phyloP scores from a whole-genome alignment of 768 basidiomycete genomes.

The Termitomyces sp. region DNA sequence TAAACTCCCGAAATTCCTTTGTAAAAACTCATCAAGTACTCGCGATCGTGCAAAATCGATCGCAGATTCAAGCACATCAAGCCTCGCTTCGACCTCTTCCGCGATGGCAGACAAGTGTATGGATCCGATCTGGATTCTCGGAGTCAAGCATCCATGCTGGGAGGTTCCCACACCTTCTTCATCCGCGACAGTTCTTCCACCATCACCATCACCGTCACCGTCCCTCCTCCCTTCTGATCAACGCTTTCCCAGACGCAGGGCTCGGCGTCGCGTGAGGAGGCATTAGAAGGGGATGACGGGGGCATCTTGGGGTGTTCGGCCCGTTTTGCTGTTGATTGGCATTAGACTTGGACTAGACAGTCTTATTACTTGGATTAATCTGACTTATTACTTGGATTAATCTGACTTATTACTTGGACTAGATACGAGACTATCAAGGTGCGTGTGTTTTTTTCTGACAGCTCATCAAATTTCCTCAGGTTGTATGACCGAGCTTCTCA shows the following conservation, averaged over 20 bases:
- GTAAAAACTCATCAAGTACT: constrained; percentile 38
- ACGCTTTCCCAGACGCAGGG: constrained; percentile 72
- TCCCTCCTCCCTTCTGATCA: constrained; percentile 16
- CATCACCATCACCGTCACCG: too few species aligned
- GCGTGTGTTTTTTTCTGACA: too few species aligned
- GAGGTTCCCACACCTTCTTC: constrained; percentile 34
- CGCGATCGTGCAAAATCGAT: constrained; percentile 58
- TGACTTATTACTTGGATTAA: constrained; percentile 93
- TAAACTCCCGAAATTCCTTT: constrained; percentile 68
- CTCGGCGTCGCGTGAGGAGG: constrained; percentile 53
- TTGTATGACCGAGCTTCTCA: constrained; percentile 93
- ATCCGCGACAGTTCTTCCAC: neutral
- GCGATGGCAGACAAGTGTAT: constrained; percentile 75
- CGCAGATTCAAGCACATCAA: constrained; percentile 33
- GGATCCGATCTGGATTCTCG: constrained; percentile 88
- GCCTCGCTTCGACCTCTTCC: constrained; percentile 27
- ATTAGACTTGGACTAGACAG: constrained; percentile 89
- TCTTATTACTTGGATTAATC: too few species aligned
- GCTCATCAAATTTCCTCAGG: too few species aligned
- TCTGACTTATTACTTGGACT: constrained; percentile 89
- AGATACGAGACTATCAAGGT: too few species aligned
- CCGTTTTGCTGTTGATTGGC: constrained; percentile 83
- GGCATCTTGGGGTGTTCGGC: constrained; percentile 67
- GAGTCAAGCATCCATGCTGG: constrained; percentile 32
- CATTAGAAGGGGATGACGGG: constrained; percentile 14